phyloP scores from a whole-genome alignment of 2,329 filamentous ascomycete genomes.

The Cladosporium sp. region DNA sequence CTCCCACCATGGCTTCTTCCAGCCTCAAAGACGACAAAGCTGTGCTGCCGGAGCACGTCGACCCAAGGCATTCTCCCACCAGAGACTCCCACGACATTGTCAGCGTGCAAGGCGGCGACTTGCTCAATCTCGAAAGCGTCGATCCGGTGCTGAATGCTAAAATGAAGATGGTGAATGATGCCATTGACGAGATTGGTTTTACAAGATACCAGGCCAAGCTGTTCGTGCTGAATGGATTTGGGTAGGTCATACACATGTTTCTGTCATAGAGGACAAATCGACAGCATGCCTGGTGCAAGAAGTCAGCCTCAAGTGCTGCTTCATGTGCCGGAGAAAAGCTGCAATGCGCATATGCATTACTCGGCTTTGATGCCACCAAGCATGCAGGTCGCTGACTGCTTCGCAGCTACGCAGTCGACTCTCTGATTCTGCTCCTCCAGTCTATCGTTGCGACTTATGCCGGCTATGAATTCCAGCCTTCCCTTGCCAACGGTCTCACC shows the following conservation, averaged over 20 bases:
- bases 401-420: conserved; percentile 57
- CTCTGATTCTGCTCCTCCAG: conserved; percentile 59
- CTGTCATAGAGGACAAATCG: background rate
- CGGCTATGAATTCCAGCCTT: conserved; percentile 58
- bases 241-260: conserved; percentile 38
- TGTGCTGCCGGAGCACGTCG: background rate
- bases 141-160: conserved; percentile 65
- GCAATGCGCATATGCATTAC: background rate
- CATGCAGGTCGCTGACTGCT: conserved; percentile 3
- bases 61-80: background rate
- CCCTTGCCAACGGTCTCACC: conserved; percentile 57
- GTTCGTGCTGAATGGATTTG: conserved; percentile 62
- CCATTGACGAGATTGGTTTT: conserved; percentile 56
- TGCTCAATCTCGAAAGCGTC: conserved; percentile 58
- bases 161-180: conserved; percentile 70
- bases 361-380: background rate
- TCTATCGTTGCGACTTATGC: conserved; percentile 62
- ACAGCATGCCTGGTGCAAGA: background rate
- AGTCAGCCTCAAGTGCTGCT: background rate
- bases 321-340: background rate
- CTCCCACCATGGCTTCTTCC: background rate
- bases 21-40: background rate
- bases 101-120: conserved; percentile 44
- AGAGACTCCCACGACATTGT: background rate
- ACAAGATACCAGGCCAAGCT: conserved; percentile 58